phyloP scores from a whole-genome alignment of 2,329 filamentous ascomycete species.

The Aphanoascus verrucosus region DNA sequence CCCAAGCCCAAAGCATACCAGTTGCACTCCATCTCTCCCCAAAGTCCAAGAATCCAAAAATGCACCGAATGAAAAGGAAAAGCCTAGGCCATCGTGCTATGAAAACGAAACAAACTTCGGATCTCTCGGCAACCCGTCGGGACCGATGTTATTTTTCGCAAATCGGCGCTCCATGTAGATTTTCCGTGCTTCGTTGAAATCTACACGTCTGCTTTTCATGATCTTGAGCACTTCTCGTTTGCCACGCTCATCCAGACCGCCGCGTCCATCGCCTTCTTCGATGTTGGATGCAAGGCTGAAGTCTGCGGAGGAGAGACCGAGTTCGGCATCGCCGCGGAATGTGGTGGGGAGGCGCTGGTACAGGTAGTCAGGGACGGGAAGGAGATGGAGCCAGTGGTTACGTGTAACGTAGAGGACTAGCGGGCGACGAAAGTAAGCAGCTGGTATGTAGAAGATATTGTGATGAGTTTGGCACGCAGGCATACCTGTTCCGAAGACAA shows the following conservation, averaged over 20 bases:
- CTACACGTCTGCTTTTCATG: conserved; percentile 74
- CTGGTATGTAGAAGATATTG: background rate
- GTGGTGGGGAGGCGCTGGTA: conserved; percentile 67
- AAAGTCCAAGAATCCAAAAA: background rate
- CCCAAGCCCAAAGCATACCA: background rate
- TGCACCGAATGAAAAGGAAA: background rate
- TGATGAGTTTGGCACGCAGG: background rate
- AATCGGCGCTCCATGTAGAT: conserved; percentile 80
- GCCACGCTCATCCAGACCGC: conserved; percentile 66
- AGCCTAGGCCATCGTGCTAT: conserved; percentile 29
- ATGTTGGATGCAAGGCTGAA: conserved; percentile 80
- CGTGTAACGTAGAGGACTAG: conserved; percentile 73
- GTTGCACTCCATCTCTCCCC: background rate
- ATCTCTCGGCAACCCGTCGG: conserved; percentile 78
- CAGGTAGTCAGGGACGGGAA: conserved; percentile 56
- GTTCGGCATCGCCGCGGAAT: conserved; percentile 78
- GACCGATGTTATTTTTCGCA: conserved; percentile 73
- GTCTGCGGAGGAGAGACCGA: conserved; percentile 67
- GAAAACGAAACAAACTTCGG: conserved; percentile 95
- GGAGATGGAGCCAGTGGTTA: conserved; percentile 58
- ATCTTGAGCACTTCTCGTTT: conserved; percentile 78
- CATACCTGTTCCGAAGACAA: conserved; percentile 60
- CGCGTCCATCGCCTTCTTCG: conserved; percentile 62
- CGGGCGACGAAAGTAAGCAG: background rate
- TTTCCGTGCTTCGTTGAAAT: conserved; percentile 82